These are phyloP conservation scores for Cadophora sp. DNA, from an alignment of 2,329 filamentous ascomycete species.

Conservation along the genomic window DNA sequence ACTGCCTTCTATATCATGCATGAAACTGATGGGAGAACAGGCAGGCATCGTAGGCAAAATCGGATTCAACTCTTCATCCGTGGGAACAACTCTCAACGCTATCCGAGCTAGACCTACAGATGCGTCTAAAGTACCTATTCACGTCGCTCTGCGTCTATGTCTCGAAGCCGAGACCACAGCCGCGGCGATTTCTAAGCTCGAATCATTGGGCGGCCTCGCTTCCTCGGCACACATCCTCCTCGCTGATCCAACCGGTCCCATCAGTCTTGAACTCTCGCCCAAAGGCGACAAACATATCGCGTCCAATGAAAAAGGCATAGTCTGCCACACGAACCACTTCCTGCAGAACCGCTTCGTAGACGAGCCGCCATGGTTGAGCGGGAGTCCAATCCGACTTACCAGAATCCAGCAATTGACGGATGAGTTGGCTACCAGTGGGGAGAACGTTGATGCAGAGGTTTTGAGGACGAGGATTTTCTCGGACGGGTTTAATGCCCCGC, in stretches of 20 bases:
- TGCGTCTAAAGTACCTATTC: constrained; percentile 55
- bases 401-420: constrained; percentile 39
- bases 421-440: constrained; percentile 35
- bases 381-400: constrained; percentile 44
- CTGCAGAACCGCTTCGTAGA: constrained; percentile 41
- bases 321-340: constrained; percentile 45
- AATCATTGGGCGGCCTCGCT: constrained; percentile 58
- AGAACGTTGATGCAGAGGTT: constrained; percentile 34
- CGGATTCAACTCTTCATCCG: constrained; percentile 59
- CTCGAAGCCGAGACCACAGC: constrained; percentile 53
- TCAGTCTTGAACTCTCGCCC: constrained; percentile 55
- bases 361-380: constrained; percentile 45
- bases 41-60: constrained; percentile 51
- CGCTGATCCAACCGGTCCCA: constrained; percentile 48
- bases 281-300: constrained; percentile 39
- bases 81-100: constrained; percentile 63
- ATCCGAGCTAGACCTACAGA: constrained; percentile 58
- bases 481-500: constrained; percentile 46
- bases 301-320: constrained; percentile 30
- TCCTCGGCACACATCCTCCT: constrained; percentile 60
- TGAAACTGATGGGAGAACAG: constrained; percentile 21
- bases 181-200: constrained; percentile 52
- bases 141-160: constrained; percentile 59
- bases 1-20: background rate
- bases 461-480: constrained; percentile 46